Conservation (phyloP, 2,329 filamentous ascomycete species). For the Zymoseptoria crescenta region DNA sequence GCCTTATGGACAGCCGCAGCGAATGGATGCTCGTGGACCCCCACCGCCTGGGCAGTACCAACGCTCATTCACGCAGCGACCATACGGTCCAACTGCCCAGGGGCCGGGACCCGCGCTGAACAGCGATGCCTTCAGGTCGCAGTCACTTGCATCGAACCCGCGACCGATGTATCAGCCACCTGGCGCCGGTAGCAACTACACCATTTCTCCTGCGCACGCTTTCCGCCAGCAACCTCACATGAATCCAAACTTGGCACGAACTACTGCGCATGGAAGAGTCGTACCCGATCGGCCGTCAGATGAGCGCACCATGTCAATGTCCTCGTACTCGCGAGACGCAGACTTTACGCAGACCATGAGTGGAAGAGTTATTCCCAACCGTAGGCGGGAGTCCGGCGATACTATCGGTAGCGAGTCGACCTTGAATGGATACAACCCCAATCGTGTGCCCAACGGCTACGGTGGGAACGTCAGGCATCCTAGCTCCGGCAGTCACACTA, state of each 20-base stretch:
- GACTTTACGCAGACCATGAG: constrained; percentile 85
- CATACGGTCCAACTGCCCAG: constrained; percentile 17
- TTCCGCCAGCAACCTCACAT: constrained; percentile 74
- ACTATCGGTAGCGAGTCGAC: constrained; percentile 18
- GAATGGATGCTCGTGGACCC: constrained; percentile 54
- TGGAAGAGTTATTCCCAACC: constrained; percentile 79
- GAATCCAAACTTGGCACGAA: constrained; percentile 56
- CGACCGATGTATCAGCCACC: constrained; percentile 65
- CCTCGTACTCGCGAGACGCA: constrained; percentile 66
- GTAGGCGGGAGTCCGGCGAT: constrained; percentile 50
- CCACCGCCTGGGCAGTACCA: constrained; percentile 42
- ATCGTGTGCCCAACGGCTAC: constrained; percentile 18
- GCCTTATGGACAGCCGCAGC: constrained; percentile 65
- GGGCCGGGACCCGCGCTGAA: constrained; percentile 57
- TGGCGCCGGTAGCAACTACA: constrained; percentile 51
- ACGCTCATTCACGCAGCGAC: constrained; percentile 28
- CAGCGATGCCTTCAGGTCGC: constrained; percentile 80
- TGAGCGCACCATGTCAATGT: constrained; percentile 95
- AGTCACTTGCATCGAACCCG: constrained; percentile 73
- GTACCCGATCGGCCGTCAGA: constrained; percentile 80
- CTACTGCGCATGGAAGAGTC: constrained; percentile 82
- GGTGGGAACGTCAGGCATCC: constrained; percentile 17
- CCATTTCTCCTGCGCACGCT: constrained; percentile 57
- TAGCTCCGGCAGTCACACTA: constrained; percentile 30
- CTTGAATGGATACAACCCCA: constrained; percentile 25